These are phyloP conservation scores for Microdochium bolleyi DNA, from an alignment of 2,329 filamentous ascomycete genomes.

Conservation along the genomic window DNA sequence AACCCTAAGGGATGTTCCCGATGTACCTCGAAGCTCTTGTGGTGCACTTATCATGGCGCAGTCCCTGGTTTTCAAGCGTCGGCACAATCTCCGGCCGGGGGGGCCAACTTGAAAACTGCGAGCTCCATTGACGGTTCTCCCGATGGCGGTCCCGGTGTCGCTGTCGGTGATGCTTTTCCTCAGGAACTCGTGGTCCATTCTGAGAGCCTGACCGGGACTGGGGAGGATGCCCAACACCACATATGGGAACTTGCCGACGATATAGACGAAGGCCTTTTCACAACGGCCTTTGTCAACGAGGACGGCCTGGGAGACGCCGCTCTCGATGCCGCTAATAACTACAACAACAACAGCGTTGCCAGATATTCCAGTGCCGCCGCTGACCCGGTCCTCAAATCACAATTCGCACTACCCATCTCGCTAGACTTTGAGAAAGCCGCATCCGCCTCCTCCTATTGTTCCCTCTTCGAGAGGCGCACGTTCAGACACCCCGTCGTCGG, in stretches of 20 bases:
- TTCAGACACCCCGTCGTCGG: constrained; percentile 1
- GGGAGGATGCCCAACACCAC: neutral
- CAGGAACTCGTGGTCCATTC: neutral
- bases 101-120: neutral
- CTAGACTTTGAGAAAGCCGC: constrained; percentile 1
- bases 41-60: constrained; percentile 2
- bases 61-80: neutral
- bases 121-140: neutral
- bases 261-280: neutral
- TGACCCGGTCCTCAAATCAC: too few relatives aligned
- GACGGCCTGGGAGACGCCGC: neutral
- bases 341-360: neutral
- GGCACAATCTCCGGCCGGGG: constrained; percentile 1
- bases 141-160: neutral
- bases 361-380: neutral
- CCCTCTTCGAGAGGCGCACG: constrained; percentile 2
- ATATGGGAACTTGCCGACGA: neutral
- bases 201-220: neutral
- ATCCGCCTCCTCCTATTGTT: too few relatives aligned
- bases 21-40: constrained; percentile 1
- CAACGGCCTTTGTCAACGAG: neutral
- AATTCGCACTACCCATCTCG: neutral
- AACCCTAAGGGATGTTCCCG: constrained; percentile 2
- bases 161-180: too few relatives aligned
- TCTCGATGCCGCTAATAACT: neutral